phyloP scores from a whole-genome alignment of 148 eudicot species.

The Dysphania ambrosioides region DNA sequence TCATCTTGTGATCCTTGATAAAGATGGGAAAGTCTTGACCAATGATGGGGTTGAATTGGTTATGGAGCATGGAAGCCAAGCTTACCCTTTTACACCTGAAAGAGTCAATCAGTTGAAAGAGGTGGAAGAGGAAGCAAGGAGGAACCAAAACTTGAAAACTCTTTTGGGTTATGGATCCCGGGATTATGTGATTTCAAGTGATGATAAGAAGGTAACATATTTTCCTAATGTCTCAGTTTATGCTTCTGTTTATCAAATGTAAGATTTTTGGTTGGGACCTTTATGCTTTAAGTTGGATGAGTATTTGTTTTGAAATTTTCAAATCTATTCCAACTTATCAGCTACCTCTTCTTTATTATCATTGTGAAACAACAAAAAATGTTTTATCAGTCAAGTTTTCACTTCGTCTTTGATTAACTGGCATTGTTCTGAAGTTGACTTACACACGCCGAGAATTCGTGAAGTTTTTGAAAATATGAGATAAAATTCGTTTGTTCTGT shows the following conservation, averaged over 20 bases:
- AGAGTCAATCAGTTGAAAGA: slow-evolving; percentile 39
- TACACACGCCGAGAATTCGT: background rate
- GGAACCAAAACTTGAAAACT: slow-evolving; percentile 42
- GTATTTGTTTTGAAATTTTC: background rate
- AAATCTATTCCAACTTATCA: background rate
- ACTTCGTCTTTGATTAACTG: background rate
- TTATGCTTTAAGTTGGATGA: background rate
- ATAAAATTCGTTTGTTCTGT: background rate
- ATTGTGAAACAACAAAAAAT: background rate
- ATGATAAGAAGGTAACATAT: slow-evolving; percentile 32
- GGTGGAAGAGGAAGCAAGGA: slow-evolving; percentile 44
- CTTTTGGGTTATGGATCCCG: slow-evolving; percentile 43
- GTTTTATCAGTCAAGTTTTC: background rate
- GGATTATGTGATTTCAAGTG: slow-evolving; percentile 42
- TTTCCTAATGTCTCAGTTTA: background rate
- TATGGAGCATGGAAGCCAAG: slow-evolving; percentile 37
- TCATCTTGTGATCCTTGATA: slow-evolving; percentile 41
- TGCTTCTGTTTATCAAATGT: background rate
- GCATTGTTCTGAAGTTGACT: background rate
- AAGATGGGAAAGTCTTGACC: slow-evolving; percentile 39
- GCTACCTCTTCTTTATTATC: too few relatives aligned
- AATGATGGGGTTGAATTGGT: slow-evolving; percentile 40
- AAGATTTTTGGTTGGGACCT: background rate
- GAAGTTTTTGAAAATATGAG: background rate
- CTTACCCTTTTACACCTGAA: slow-evolving; percentile 45